These are phyloP conservation scores for Gypsophila paniculata DNA, from an alignment of 179 eudicot species.

Conservation along the genomic window DNA sequence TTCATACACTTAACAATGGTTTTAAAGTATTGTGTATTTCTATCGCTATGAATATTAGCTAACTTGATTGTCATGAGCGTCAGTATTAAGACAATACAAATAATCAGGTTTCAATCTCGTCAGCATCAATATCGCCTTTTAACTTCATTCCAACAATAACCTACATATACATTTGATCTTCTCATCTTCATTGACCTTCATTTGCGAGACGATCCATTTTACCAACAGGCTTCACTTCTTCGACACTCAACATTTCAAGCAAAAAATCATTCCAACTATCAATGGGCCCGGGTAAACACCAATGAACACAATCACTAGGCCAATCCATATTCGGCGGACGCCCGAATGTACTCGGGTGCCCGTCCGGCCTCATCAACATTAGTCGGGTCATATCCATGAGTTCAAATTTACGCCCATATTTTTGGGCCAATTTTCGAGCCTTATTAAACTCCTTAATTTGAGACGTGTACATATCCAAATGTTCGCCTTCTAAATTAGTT, in stretches of 20 bases:
- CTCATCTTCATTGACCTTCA: too few relatives aligned
- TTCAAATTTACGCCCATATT: slow-evolving; percentile 37
- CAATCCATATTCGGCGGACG: slow-evolving; percentile 37
- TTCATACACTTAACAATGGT: too few relatives aligned
- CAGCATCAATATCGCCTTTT: too few relatives aligned
- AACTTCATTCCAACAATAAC: too few relatives aligned
- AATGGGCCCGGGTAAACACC: slow-evolving; percentile 77
- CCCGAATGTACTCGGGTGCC: slow-evolving; percentile 69
- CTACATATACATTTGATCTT: too few relatives aligned
- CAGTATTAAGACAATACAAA: too few relatives aligned
- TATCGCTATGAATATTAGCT: too few relatives aligned
- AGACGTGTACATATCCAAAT: slow-evolving; percentile 44
- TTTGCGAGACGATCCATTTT: too few relatives aligned
- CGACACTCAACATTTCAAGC: slow-evolving; percentile 47
- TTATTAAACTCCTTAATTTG: slow-evolving; percentile 45
- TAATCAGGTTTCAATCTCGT: too few relatives aligned
- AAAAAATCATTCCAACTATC: slow-evolving; percentile 65
- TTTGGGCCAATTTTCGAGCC: slow-evolving; percentile 38
- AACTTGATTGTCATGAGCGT: too few relatives aligned
- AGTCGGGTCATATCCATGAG: slow-evolving; percentile 52
- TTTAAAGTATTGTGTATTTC: too few relatives aligned
- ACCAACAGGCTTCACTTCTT: slow-evolving; percentile 10
- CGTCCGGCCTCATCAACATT: slow-evolving; percentile 63
- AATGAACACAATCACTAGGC: slow-evolving; percentile 61
- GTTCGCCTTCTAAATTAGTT: slow-evolving; percentile 32